These are phyloP conservation scores for Isoetes taiwanensis DNA, from an alignment of 75 land plant genomes.

Conservation along the genomic window DNA sequence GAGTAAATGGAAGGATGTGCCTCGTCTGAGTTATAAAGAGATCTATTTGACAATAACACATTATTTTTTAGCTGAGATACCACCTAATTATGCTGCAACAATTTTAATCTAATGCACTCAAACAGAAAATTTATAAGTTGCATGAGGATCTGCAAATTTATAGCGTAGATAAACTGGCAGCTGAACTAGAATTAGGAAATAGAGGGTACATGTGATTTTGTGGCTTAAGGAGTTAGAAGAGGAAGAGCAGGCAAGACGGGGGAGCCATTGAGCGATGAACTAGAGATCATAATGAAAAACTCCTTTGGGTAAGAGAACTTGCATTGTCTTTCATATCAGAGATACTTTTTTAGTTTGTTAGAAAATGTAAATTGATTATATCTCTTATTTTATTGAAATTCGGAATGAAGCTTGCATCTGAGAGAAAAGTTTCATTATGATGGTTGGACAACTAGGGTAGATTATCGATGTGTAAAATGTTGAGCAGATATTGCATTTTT, in stretches of 20 bases:
- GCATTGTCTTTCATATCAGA: background rate
- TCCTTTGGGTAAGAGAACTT: slow-evolving; percentile 52
- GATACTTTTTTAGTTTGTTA: background rate
- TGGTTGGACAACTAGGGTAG: too few species aligned
- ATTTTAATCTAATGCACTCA: slow-evolving; percentile 62
- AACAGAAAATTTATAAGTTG: slow-evolving; percentile 68
- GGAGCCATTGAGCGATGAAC: slow-evolving; percentile 64
- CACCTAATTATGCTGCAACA: slow-evolving; percentile 68
- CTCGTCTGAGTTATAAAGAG: too few species aligned
- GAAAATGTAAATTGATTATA: background rate
- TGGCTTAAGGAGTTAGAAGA: slow-evolving; percentile 90
- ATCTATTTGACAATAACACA: too few species aligned
- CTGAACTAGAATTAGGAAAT: slow-evolving; percentile 71
- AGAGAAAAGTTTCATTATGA: too few species aligned
- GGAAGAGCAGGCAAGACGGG: slow-evolving; percentile 65
- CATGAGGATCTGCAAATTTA: slow-evolving; percentile 75
- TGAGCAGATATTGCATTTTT: too few species aligned
- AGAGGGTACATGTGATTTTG: slow-evolving; percentile 85
- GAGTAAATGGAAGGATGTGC: too few species aligned
- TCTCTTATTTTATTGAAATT: too few species aligned
- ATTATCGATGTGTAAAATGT: too few species aligned
- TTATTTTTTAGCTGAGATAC: too few species aligned
- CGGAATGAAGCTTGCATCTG: too few species aligned
- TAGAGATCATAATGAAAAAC: slow-evolving; percentile 52
- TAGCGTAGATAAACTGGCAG: slow-evolving; percentile 69